A percentile compares a stretch with the other conserved stretches of the same genome.
Conservation (phyloP, 192 early-diverging fungal species). For the Coemansia reversa region DNA sequence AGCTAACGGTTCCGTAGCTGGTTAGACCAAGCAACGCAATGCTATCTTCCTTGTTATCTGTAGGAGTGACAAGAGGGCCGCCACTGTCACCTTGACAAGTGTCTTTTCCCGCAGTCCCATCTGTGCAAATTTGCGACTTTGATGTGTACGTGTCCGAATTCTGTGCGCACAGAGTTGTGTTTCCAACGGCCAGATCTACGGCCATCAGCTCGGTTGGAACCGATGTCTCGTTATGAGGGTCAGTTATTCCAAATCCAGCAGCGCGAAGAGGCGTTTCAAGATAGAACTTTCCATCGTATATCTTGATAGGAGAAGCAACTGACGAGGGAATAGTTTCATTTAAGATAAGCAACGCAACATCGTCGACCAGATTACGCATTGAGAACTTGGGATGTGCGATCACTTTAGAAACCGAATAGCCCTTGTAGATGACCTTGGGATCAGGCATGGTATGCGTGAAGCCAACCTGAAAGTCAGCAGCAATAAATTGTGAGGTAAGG, state of each 20-base stretch:
- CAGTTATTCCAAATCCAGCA: conserved; percentile 43
- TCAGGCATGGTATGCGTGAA: conserved; percentile 26
- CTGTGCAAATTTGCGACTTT: conserved; percentile 42
- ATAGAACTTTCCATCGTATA: conserved; percentile 24
- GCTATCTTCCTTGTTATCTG: conserved; percentile 9
- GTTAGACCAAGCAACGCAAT: conserved; percentile 36
- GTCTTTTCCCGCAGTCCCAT: conserved; percentile 32
- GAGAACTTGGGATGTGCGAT: conserved; percentile 30
- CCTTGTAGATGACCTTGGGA: conserved; percentile 12
- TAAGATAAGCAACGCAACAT: conserved; percentile 45
- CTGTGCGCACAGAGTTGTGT: conserved; percentile 8
- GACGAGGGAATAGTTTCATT: conserved; percentile 12
- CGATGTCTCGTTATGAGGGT: conserved; percentile 9
- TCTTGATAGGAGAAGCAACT: conserved; percentile 20
- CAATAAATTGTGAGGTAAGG: conserved; percentile 2
- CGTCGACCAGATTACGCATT: conserved; percentile 22
- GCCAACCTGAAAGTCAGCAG: conserved; percentile 24
- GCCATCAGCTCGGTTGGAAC: conserved; percentile 31
- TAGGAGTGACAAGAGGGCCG: conserved; percentile 35
- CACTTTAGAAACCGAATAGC: conserved; percentile 25
- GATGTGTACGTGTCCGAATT: conserved; percentile 14
- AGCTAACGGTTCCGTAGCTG: conserved; percentile 32
- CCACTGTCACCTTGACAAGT: conserved; percentile 53
- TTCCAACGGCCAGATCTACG: conserved; percentile 29
- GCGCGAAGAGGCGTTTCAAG: conserved; percentile 26